These are phyloP conservation scores for Apiotrichum gamsii DNA, from an alignment of 1,284 basidiomycete species.

Conservation along the genomic window DNA sequence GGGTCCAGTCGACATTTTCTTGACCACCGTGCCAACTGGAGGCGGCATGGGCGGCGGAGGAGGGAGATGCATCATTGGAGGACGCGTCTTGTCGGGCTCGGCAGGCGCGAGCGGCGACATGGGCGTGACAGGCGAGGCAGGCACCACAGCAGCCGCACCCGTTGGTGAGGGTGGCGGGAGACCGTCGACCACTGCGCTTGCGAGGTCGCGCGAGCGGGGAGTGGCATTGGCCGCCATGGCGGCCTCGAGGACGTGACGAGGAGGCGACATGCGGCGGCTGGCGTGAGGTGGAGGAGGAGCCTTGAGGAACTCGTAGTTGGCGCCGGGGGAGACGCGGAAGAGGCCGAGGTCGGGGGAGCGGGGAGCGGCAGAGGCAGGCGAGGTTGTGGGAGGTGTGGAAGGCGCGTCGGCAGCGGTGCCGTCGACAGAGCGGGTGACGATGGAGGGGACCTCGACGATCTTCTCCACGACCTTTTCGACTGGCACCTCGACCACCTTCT, in stretches of 20 bases:
- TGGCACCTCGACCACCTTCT: slow-evolving; percentile 40
- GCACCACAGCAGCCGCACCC: background rate
- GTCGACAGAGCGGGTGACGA: slow-evolving; percentile 17
- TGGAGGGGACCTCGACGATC: slow-evolving; percentile 30
- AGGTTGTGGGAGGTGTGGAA: background rate
- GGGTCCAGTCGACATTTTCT: slow-evolving; percentile 49
- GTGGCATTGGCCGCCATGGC: slow-evolving; percentile 16
- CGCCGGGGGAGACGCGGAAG: slow-evolving; percentile 39
- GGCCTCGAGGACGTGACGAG: slow-evolving; percentile 8
- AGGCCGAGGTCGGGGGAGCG: slow-evolving; percentile 37
- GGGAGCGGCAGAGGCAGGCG: slow-evolving; percentile 1
- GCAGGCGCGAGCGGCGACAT: slow-evolving; percentile 35
- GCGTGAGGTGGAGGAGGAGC: slow-evolving; percentile 33
- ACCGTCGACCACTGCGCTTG: slow-evolving; percentile 27
- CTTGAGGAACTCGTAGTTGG: slow-evolving; percentile 48
- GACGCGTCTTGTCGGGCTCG: slow-evolving; percentile 67
- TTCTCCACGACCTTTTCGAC: slow-evolving; percentile 41
- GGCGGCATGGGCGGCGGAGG: slow-evolving; percentile 76
- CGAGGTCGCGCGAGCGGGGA: slow-evolving; percentile 22
- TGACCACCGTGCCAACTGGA: slow-evolving; percentile 52
- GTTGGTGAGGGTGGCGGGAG: background rate
- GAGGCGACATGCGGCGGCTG: slow-evolving; percentile 3
- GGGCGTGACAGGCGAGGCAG: background rate
- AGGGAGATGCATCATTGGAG: slow-evolving; percentile 76
- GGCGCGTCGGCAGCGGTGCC: background rate